Conservation (phyloP, 495 filamentous ascomycete species). For the Lophiostoma macrostomum region DNA sequence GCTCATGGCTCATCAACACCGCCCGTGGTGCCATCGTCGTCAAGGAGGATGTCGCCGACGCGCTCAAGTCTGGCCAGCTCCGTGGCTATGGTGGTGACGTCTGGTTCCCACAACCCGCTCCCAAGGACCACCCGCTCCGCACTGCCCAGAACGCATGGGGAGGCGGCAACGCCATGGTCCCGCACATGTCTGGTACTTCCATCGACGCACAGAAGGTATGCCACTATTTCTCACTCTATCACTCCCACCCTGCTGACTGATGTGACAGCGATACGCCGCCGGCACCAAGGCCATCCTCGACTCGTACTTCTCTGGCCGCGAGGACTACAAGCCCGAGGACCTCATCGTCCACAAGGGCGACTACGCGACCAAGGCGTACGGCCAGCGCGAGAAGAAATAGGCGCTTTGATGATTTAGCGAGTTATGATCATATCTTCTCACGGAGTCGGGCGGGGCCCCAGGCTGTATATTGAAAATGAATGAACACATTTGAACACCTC, state of each 20-base stretch:
- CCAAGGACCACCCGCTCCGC: constrained; percentile 90
- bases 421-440: not conserved
- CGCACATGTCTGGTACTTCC: constrained; percentile 96
- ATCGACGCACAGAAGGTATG: constrained; percentile 82
- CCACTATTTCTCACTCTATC: not conserved
- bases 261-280: constrained; percentile 68
- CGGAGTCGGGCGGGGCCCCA: not conserved
- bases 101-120: constrained; percentile 91
- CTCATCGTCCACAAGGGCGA: constrained; percentile 89
- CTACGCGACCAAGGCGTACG: constrained; percentile 95
- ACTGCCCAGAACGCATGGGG: constrained; percentile 92
- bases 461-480: constrained; percentile 19
- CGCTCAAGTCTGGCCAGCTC: constrained; percentile 88
- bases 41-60: constrained; percentile 97
- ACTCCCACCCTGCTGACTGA: not conserved
- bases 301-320: constrained; percentile 78
- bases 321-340: constrained; percentile 88
- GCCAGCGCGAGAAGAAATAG: constrained; percentile 64
- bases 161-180: constrained; percentile 96
- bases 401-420: not conserved
- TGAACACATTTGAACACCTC: not conserved
- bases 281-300: constrained; percentile 88
- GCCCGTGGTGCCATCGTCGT: constrained; percentile 98
- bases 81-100: constrained; percentile 96
- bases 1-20: constrained; percentile 96